Evolutionary conservation across 306 rosid species (phyloP).

Genomic region (Prosopis cineraria): DNA sequence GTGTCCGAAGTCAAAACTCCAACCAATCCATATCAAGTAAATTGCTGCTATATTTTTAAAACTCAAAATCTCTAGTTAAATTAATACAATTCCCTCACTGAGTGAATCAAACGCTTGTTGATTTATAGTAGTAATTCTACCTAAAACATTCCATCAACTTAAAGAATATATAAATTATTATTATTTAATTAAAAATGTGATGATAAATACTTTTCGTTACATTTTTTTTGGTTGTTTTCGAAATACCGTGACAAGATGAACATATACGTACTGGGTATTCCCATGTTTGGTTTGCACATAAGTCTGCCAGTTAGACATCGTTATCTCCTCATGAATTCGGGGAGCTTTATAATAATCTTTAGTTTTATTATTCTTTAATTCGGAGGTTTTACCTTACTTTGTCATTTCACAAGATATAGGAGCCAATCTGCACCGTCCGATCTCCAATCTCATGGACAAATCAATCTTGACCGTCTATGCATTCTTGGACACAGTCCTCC

Average conservation of each 20-base stretch:
- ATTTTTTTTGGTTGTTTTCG: not conserved
- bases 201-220: not conserved
- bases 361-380: conserved; percentile 14
- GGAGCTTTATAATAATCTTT: not conserved
- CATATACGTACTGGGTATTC: not conserved
- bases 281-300: conserved; percentile 12
- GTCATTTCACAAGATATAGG: conserved; percentile 28
- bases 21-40: no score
- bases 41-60: no score
- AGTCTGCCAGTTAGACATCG: conserved; percentile 28
- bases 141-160: conserved; percentile 15
- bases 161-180: not conserved
- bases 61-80: no score
- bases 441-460: conserved; percentile 26
- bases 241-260: not conserved
- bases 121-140: no score
- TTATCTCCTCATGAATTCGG: conserved; percentile 30
- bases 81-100: no score
- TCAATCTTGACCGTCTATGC: conserved; percentile 46
- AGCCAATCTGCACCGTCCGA: conserved; percentile 34
- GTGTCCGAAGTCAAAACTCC: no score
- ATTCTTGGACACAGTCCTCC: not conserved
- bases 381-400: conserved; percentile 10
- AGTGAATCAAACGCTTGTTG: no score
- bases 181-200: not conserved